Conservation (phyloP, 192 early-diverging fungal species). For the Helicostylum pulchrum region DNA sequence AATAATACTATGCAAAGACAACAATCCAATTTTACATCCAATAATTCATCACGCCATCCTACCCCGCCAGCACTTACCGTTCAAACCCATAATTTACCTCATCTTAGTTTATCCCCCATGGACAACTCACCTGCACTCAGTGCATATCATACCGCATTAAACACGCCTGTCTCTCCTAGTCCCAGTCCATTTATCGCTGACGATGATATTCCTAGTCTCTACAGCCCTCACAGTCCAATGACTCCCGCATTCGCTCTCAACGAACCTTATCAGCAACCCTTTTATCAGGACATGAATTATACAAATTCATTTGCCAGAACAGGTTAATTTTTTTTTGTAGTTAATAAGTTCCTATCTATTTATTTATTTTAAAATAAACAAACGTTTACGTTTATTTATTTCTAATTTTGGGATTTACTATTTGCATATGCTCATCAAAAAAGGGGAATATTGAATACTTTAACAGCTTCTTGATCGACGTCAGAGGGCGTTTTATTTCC, state of each 20-base stretch:
- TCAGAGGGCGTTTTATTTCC: no score
- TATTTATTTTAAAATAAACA: no score
- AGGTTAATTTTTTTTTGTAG: no score
- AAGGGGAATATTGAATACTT: no score
- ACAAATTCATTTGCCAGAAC: no score
- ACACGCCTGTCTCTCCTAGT: constrained; percentile 53
- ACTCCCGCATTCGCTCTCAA: background rate
- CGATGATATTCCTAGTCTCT: constrained; percentile 7
- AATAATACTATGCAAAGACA: no score
- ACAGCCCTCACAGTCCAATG: background rate
- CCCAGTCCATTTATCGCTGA: constrained; percentile 28
- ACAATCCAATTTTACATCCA: constrained; percentile 24
- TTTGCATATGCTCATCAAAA: no score
- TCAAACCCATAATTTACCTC: constrained; percentile 35
- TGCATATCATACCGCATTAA: constrained; percentile 49
- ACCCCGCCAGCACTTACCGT: constrained; percentile 29
- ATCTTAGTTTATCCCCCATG: background rate
- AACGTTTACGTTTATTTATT: no score
- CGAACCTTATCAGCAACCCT: constrained; percentile 6
- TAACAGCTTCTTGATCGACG: no score
- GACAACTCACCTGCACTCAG: constrained; percentile 25
- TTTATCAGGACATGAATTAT: background rate
- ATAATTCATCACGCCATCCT: constrained; percentile 19
- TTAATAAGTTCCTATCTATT: no score
- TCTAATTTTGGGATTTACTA: no score